phyloP scores from a whole-genome alignment of 2,329 filamentous ascomycete species.

The Aspergillus pseudotamarii region DNA sequence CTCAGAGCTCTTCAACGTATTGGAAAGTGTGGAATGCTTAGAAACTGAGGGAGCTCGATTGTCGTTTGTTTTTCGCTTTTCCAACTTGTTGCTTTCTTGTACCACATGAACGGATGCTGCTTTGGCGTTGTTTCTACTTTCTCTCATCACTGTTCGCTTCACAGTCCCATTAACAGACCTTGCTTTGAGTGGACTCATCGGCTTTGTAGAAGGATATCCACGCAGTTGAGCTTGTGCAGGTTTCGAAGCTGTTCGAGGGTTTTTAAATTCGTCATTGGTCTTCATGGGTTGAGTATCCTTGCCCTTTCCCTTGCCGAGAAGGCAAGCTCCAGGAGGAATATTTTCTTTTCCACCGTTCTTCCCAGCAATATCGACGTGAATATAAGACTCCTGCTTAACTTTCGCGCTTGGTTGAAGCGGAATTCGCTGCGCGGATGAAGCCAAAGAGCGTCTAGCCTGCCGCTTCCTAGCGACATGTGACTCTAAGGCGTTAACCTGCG shows the following conservation, averaged over 20 bases:
- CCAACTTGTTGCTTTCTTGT: not conserved
- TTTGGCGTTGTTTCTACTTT: constrained; percentile 18
- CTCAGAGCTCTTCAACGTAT: constrained; percentile 18
- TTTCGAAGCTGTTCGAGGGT: constrained; percentile 27
- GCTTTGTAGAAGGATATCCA: not conserved
- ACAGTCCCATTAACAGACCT: constrained; percentile 10
- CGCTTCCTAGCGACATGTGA: constrained; percentile 37
- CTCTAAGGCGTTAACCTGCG: constrained; percentile 37
- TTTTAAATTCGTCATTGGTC: constrained; percentile 25
- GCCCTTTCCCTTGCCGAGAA: constrained; percentile 23
- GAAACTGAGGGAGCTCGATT: constrained; percentile 9
- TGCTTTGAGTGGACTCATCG: constrained; percentile 10
- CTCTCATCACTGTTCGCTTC: constrained; percentile 13
- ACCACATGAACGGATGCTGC: not conserved
- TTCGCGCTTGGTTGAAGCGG: constrained; percentile 52
- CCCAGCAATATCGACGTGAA: constrained; percentile 52
- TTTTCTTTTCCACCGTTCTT: constrained; percentile 66
- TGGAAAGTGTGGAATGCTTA: constrained; percentile 18
- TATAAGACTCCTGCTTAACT: constrained; percentile 44
- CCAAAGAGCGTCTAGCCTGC: constrained; percentile 27
- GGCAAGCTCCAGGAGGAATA: constrained; percentile 52
- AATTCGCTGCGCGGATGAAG: constrained; percentile 35
- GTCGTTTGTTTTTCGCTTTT: not conserved
- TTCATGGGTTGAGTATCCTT: constrained; percentile 20
- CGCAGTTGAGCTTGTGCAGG: not conserved